phyloP scores from a whole-genome alignment of 768 basidiomycete genomes.

The Amanita muscaria region DNA sequence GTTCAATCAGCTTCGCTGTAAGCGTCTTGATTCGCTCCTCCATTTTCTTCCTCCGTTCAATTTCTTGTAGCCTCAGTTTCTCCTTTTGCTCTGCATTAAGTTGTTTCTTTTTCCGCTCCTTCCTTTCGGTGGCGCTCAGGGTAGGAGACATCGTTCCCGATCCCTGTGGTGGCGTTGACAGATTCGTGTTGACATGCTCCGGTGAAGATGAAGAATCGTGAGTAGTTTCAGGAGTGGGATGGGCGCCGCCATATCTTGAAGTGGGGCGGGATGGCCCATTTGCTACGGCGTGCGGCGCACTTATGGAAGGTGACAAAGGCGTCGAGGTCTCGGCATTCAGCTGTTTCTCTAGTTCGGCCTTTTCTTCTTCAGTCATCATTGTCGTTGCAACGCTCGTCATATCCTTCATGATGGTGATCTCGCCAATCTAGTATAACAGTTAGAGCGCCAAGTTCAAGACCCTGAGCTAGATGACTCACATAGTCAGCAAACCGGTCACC shows the following conservation, averaged over 20 bases:
- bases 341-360: slow-evolving; percentile 75
- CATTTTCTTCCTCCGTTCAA: slow-evolving; percentile 71
- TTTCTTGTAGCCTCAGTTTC: slow-evolving; percentile 76
- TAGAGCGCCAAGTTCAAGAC: neutral
- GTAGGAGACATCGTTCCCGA: slow-evolving; percentile 13
- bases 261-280: slow-evolving; percentile 6
- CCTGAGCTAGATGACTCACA: slow-evolving; percentile 38
- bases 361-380: slow-evolving; percentile 90
- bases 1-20: slow-evolving; percentile 71
- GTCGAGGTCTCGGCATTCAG: slow-evolving; percentile 34
- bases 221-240: slow-evolving; percentile 8
- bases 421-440: slow-evolving; percentile 67
- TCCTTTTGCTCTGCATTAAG: slow-evolving; percentile 77
- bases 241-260: slow-evolving; percentile 11
- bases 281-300: neutral
- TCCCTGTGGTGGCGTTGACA: neutral
- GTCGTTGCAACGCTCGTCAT: slow-evolving; percentile 80
- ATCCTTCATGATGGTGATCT: slow-evolving; percentile 92
- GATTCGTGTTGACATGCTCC: slow-evolving; percentile 3
- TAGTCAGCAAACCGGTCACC: slow-evolving; percentile 88
- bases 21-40: slow-evolving; percentile 68
- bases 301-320: slow-evolving; percentile 13
- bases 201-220: slow-evolving; percentile 10
- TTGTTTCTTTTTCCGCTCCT: slow-evolving; percentile 40
- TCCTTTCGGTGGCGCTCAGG: slow-evolving; percentile 25